phyloP scores from a whole-genome alignment of 116 monocot genomes.

The Cymodocea nodosa region DNA sequence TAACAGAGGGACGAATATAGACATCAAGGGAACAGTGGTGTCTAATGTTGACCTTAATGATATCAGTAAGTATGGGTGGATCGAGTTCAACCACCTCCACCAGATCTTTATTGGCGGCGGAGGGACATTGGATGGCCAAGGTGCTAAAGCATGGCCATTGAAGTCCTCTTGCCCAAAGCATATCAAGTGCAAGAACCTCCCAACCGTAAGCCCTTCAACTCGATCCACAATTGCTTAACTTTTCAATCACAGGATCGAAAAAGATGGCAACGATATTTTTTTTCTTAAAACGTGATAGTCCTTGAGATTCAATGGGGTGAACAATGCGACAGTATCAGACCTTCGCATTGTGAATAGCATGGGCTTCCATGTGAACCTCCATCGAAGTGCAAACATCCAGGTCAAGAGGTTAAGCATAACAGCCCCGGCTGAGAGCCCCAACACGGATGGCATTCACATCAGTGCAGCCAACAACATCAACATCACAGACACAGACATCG shows the following conservation, averaged over 20 bases:
- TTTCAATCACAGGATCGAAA: too few species aligned
- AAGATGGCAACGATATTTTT: neutral
- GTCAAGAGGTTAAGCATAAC: constrained; percentile 3
- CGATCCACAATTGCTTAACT: neutral
- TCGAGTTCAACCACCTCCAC: constrained; percentile 17
- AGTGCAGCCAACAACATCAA: constrained; percentile 19
- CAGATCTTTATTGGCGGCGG: constrained; percentile 19
- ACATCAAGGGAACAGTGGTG: constrained; percentile 16
- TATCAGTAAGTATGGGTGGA: constrained; percentile 8
- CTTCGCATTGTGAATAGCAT: constrained; percentile 30
- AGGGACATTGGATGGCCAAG: constrained; percentile 50
- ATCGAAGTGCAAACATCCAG: constrained; percentile 3
- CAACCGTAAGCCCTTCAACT: constrained; percentile 16
- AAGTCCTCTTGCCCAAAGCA: neutral
- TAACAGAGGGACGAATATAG: neutral
- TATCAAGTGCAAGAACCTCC: constrained; percentile 20
- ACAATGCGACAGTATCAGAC: constrained; percentile 15
- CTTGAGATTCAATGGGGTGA: constrained; percentile 15
- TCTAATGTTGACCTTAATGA: constrained; percentile 14
- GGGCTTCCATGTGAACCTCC: constrained; percentile 34
- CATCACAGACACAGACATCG: constrained; percentile 17
- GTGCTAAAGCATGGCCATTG: constrained; percentile 19
- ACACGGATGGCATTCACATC: constrained; percentile 26
- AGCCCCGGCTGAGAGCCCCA: constrained; percentile 16
- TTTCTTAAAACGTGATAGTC: constrained; percentile 17